Evolutionary conservation across 1,139 yeast genomes (phyloP).

Genomic region (Candida labiduridarum): DNA sequence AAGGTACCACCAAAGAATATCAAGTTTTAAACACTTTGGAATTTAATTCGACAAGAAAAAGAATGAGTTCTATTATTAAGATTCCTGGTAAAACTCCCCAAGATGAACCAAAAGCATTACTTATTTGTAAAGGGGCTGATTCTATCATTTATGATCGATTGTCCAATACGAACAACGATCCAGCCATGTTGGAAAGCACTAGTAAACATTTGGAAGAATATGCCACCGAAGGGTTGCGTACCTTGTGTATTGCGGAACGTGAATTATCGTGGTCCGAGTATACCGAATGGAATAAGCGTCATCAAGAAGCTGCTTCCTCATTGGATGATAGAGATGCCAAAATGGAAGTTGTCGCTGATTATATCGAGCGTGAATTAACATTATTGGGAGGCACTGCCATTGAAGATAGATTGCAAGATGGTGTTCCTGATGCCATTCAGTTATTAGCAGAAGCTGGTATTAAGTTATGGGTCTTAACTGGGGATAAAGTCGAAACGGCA

Average conservation of each 20-base stretch:
- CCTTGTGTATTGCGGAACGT: slow-evolving; percentile 50
- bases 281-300: slow-evolving; percentile 45
- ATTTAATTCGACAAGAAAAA: slow-evolving; percentile 54
- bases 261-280: slow-evolving; percentile 47
- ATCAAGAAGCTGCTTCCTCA: slow-evolving; percentile 44
- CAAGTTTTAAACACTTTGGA: slow-evolving; percentile 55
- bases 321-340: slow-evolving; percentile 45
- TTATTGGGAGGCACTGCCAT: slow-evolving; percentile 56
- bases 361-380: slow-evolving; percentile 46
- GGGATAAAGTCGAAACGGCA: slow-evolving; percentile 55
- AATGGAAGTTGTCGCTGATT: slow-evolving; percentile 51
- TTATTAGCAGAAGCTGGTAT: slow-evolving; percentile 51
- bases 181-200: slow-evolving; percentile 34
- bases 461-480: slow-evolving; percentile 54
- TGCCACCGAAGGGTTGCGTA: slow-evolving; percentile 52
- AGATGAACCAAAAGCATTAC: slow-evolving; percentile 41
- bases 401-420: slow-evolving; percentile 54
- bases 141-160: slow-evolving; percentile 47
- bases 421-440: slow-evolving; percentile 52
- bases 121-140: slow-evolving; percentile 54
- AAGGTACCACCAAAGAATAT: slow-evolving; percentile 47
- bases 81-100: slow-evolving; percentile 38
- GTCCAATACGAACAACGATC: slow-evolving; percentile 34
- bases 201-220: slow-evolving; percentile 45
- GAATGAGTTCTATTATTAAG: slow-evolving; percentile 92